These are phyloP conservation scores for Microbotryomycetes sp. DNA, from an alignment of 1,284 basidiomycete species.

Conservation along the genomic window DNA sequence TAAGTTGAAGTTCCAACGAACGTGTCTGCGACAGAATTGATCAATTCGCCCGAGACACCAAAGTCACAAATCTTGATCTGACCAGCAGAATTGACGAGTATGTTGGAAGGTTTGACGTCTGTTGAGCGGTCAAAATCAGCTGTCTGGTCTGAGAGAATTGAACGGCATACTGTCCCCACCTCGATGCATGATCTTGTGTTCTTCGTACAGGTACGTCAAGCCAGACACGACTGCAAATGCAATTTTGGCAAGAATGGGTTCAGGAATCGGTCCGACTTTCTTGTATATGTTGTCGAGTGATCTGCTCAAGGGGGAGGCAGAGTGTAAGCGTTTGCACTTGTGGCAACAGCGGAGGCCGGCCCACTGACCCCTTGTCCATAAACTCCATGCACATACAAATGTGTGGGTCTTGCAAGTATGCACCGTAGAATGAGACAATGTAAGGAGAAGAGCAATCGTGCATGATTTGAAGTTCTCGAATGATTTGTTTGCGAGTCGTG, in stretches of 20 bases:
- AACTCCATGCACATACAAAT: slow-evolving; percentile 99
- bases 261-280: slow-evolving; percentile 79
- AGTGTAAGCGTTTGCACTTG: neutral
- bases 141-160: neutral
- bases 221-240: slow-evolving; percentile 89
- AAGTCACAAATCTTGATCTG: slow-evolving; percentile 99
- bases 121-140: neutral
- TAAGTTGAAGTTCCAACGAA: slow-evolving; percentile 98
- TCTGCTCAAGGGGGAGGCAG: slow-evolving; percentile 35
- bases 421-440: slow-evolving; percentile 95
- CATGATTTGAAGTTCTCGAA: slow-evolving; percentile 97
- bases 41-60: slow-evolving; percentile 95
- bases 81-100: slow-evolving; percentile 85
- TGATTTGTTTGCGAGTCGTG: slow-evolving; percentile 92
- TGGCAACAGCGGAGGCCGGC: neutral
- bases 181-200: slow-evolving; percentile 97
- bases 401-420: slow-evolving; percentile 90
- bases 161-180: slow-evolving; percentile 51
- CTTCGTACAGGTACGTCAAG: slow-evolving; percentile 95
- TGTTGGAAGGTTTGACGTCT: slow-evolving; percentile 99
- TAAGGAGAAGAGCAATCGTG: slow-evolving; percentile 88
- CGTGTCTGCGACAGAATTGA: slow-evolving; percentile 97
- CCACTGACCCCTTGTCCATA: slow-evolving; percentile 63
- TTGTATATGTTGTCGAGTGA: slow-evolving; percentile 86
- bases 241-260: slow-evolving; percentile 82